Conservation (phyloP, 495 filamentous ascomycete species). For the Podospora sp. region DNA sequence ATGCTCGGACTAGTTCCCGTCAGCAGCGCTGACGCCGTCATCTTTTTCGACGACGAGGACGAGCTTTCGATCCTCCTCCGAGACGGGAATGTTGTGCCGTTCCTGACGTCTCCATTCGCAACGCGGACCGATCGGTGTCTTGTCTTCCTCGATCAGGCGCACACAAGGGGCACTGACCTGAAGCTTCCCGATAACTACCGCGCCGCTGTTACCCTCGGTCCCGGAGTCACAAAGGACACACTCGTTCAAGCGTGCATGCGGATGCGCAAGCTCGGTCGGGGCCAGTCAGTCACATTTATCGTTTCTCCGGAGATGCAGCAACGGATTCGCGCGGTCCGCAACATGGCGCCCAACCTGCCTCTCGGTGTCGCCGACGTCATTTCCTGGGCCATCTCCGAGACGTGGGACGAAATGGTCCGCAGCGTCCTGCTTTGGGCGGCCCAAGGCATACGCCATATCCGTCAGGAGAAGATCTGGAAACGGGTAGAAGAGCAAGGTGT, state of each 20-base stretch:
- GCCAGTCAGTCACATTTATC: slow-evolving; percentile 65
- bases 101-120: slow-evolving; percentile 63
- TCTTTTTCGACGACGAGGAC: slow-evolving; percentile 58
- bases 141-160: slow-evolving; percentile 74
- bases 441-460: slow-evolving; percentile 57
- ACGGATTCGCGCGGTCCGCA: slow-evolving; percentile 36
- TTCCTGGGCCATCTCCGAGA: slow-evolving; percentile 61
- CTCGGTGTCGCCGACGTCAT: slow-evolving; percentile 56
- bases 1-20: slow-evolving; percentile 46
- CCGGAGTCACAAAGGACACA: slow-evolving; percentile 69
- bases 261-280: slow-evolving; percentile 62
- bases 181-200: slow-evolving; percentile 61
- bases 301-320: slow-evolving; percentile 55
- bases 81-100: slow-evolving; percentile 48
- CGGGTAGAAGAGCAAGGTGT: slow-evolving; percentile 1
- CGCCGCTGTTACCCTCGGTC: slow-evolving; percentile 71
- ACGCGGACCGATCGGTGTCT: slow-evolving; percentile 63
- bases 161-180: slow-evolving; percentile 76
- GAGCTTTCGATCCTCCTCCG: slow-evolving; percentile 51
- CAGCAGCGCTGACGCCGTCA: slow-evolving; percentile 45
- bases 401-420: slow-evolving; percentile 50
- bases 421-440: slow-evolving; percentile 61
- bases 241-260: slow-evolving; percentile 76
- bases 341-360: background rate
- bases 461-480: slow-evolving; percentile 38